Evolutionary conservation across 805 yeast genomes (phyloP).

Genomic region (Starmerella floricola): DNA sequence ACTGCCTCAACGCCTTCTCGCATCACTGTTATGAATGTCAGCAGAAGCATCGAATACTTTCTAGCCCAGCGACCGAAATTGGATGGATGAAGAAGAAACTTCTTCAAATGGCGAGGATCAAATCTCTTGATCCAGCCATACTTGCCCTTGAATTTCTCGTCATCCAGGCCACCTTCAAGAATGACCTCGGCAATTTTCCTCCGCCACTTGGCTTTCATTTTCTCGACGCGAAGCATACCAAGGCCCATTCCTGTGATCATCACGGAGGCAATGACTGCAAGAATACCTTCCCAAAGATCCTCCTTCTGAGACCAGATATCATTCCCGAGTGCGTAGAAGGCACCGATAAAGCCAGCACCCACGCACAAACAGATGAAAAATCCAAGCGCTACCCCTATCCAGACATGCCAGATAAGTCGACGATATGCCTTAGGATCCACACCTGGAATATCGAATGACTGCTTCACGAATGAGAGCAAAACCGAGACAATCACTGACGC

Average conservation of each 20-base stretch:
- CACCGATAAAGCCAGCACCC: conserved; percentile 92
- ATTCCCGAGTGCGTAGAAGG: conserved; percentile 64
- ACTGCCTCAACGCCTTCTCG: conserved; percentile 98
- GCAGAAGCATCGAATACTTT: conserved; percentile 76
- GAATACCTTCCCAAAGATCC: conserved; percentile 95
- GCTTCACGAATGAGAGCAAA: conserved; percentile 79
- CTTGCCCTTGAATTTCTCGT: conserved; percentile 18
- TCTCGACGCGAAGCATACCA: conserved; percentile 89
- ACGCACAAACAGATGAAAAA: conserved; percentile 64
- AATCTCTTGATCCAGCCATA: conserved; percentile 14
- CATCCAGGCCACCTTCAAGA: conserved; percentile 34
- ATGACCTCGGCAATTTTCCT: conserved; percentile 81
- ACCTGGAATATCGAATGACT: conserved; percentile 52
- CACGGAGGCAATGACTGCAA: conserved; percentile 78
- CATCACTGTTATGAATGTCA: conserved; percentile 81
- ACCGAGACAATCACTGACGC: conserved; percentile 89
- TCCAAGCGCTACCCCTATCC: conserved; percentile 71
- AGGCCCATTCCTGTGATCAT: conserved; percentile 91
- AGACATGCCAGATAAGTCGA: conserved; percentile 62
- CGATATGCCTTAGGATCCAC: conserved; percentile 38
- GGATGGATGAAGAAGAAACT: conserved; percentile 19
- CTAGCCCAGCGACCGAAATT: conserved; percentile 34
- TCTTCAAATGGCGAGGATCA: conserved; percentile 19
- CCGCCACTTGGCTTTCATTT: conserved; percentile 96
- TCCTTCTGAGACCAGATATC: conserved; percentile 83